Conservation (phyloP, 2,329 filamentous ascomycete species). For the Ceratocystis cacaofunesta region DNA sequence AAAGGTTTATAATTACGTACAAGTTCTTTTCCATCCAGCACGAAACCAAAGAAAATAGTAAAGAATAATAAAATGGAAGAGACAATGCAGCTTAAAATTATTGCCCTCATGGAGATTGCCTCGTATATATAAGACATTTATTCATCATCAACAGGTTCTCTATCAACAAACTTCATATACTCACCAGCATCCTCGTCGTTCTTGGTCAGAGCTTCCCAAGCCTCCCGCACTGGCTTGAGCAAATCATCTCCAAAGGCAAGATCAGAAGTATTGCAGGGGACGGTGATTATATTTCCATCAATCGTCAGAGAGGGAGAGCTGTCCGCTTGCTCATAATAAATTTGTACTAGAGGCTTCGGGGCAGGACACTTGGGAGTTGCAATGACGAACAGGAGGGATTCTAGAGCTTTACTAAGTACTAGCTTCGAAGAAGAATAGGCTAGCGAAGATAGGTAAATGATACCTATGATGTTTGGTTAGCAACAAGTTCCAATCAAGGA, state of each 20-base stretch:
- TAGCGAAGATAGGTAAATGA: slow-evolving; percentile 29
- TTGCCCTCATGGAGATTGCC: not conserved
- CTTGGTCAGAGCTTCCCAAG: slow-evolving; percentile 53
- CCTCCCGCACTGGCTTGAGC: slow-evolving; percentile 49
- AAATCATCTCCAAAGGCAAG: slow-evolving; percentile 60
- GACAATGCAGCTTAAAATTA: not conserved
- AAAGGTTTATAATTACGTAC: no score
- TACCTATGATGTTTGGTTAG: slow-evolving; percentile 23
- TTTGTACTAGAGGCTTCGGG: slow-evolving; percentile 31
- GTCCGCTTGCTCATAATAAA: slow-evolving; percentile 41
- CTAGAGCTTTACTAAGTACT: slow-evolving; percentile 29
- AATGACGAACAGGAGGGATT: slow-evolving; percentile 27
- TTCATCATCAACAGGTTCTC: slow-evolving; percentile 47
- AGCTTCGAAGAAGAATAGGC: slow-evolving; percentile 24
- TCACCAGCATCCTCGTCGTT: slow-evolving; percentile 30
- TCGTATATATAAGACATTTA: slow-evolving; percentile 32
- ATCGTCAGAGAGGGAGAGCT: slow-evolving; percentile 20
- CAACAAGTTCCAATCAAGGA: slow-evolving; percentile 18
- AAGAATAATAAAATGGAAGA: not conserved
- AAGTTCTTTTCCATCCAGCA: not conserved
- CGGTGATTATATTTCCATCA: slow-evolving; percentile 35
- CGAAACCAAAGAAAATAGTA: not conserved
- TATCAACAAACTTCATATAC: slow-evolving; percentile 69
- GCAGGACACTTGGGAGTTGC: slow-evolving; percentile 9
- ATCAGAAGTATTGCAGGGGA: slow-evolving; percentile 46